Base-by-base conservation (phyloP, 2,329 filamentous ascomycete species). In the Tolypocladium nubicola region DNA sequence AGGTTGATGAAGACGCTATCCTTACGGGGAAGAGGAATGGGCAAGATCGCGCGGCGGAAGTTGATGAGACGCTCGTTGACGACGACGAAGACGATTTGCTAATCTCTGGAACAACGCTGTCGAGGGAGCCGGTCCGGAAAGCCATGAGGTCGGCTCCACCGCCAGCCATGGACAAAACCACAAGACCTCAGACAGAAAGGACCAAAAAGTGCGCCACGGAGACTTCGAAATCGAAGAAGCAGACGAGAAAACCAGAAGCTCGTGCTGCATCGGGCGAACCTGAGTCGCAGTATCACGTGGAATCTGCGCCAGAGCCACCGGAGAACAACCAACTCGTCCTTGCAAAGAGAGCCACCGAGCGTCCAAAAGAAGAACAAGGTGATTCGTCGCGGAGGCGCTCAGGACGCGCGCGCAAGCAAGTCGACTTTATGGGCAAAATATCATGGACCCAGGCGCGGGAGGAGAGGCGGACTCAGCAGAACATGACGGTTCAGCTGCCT, bases 391-490 rank as follows among this genome's bases (percentile, higher is more conserved):
- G 19, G 19, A 52, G 47, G 14, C 30, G 30, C 19, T 52, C 47
- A 7, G 30, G 47, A n/a, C 47, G 47, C 11, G 30, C 9, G 16
- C 64, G 66, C 35, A 71, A 66, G 49, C 65, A 67, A 56, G 62
- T 60, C 19, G 65, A 68, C 41, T 69, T 68, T 41, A 60, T 66
- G 57, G 66, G 66, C 40, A 69, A 67, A 52, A 61, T 70, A 14
- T 64, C 67, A 8, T 69, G 68, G 69, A 47, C 59, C 4, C 61
- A 68, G 14, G 66, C 59, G 35, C 57, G 59, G 30, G 54, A 61
- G 53, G 53, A 59, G 33, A 56, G 19, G n/a, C 60, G 40, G 39
- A 52, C 57, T 2, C 52, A 55, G 9, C 57, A 59, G 30, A 55
- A 30, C 35, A 58, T 62, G 35, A 59, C 54, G 13, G 57, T 64